Conservation (phyloP, 1,284 basidiomycete genomes). For the Naganishia sp. region DNA sequence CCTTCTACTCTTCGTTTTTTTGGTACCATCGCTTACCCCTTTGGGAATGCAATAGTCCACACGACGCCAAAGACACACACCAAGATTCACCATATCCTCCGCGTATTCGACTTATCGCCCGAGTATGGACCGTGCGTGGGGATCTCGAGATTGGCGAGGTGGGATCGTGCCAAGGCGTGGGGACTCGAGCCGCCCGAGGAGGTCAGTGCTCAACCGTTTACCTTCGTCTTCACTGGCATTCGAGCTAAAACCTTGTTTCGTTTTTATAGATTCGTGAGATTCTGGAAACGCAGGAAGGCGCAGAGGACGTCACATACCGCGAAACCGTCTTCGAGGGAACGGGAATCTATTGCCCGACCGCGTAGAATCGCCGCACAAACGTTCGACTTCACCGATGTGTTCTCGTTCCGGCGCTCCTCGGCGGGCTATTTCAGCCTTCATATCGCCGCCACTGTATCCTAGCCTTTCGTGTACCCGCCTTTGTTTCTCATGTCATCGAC, state of each 20-base stretch:
- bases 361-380: neutral
- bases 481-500: neutral
- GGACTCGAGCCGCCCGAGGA: conserved; percentile 81
- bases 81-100: conserved; percentile 63
- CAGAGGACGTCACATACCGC: conserved; percentile 55
- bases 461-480: neutral
- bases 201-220: neutral
- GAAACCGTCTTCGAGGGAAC: conserved; percentile 58
- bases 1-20: neutral
- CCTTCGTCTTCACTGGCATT: neutral
- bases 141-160: conserved; percentile 77
- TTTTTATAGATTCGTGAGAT: conserved; percentile 69
- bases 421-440: neutral
- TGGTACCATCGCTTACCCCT: conserved; percentile 8
- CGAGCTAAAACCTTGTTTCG: neutral
- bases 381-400: neutral
- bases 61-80: conserved; percentile 43
- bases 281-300: conserved; percentile 62
- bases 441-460: neutral
- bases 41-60: conserved; percentile 28
- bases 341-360: conserved; percentile 32
- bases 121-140: conserved; percentile 86
- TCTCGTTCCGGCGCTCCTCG: neutral
- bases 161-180: conserved; percentile 78
- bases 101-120: conserved; percentile 77